A percentile compares a stretch with the other conserved stretches of the same genome.
Evolutionary conservation across 192 early-diverging fungal species (phyloP).

Genomic region (Radiomyces spectabilis): DNA sequence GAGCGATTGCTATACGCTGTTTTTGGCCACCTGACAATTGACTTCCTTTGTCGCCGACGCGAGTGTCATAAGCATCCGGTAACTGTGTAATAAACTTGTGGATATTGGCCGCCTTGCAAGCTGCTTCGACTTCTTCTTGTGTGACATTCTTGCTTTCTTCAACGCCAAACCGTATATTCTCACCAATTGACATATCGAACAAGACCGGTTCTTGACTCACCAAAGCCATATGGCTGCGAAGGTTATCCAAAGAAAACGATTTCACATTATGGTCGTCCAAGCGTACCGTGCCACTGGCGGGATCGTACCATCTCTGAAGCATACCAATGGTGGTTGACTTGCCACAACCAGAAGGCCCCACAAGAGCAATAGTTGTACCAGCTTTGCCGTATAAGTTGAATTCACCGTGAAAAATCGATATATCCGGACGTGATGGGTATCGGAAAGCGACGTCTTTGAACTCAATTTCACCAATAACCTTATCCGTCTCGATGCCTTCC

Average conservation of each 20-base stretch:
- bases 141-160: slow-evolving; percentile 31
- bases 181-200: slow-evolving; percentile 78
- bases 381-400: slow-evolving; percentile 38
- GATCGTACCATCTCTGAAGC: slow-evolving; percentile 78
- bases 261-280: slow-evolving; percentile 42
- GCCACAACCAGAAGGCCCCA: slow-evolving; percentile 78
- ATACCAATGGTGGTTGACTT: slow-evolving; percentile 60
- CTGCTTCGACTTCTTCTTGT: slow-evolving; percentile 48
- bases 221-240: slow-evolving; percentile 44
- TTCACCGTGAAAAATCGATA: slow-evolving; percentile 51
- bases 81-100: slow-evolving; percentile 47
- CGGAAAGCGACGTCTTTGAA: slow-evolving; percentile 52
- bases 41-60: slow-evolving; percentile 58
- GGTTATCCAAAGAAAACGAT: not conserved
- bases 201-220: slow-evolving; percentile 91
- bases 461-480: slow-evolving; percentile 36
- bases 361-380: slow-evolving; percentile 76
- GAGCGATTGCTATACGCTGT: slow-evolving; percentile 80
- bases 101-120: slow-evolving; percentile 51
- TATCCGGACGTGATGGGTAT: slow-evolving; percentile 62
- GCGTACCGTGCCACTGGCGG: slow-evolving; percentile 41
- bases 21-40: slow-evolving; percentile 63
- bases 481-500: slow-evolving; percentile 29
- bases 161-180: slow-evolving; percentile 80
- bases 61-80: slow-evolving; percentile 55